These are phyloP conservation scores for Panellus pusillus DNA, from an alignment of 768 basidiomycete species.

Conservation along the genomic window DNA sequence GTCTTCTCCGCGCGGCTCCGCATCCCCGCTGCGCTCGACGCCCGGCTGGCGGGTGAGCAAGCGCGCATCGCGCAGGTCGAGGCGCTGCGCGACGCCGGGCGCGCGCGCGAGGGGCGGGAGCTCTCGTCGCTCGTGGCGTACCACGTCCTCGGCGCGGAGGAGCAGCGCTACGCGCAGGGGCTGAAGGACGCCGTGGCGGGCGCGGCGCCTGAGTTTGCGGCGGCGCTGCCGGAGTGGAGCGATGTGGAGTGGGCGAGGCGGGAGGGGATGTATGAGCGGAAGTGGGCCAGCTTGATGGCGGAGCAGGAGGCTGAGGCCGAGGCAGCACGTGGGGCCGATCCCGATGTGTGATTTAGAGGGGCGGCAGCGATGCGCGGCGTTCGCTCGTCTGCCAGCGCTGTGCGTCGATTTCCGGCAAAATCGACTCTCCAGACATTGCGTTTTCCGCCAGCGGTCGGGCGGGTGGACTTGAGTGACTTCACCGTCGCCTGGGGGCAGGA, in stretches of 20 bases:
- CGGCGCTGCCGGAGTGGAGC: slow-evolving; percentile 36
- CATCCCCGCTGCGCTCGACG: slow-evolving; percentile 35
- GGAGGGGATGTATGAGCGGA: slow-evolving; percentile 37
- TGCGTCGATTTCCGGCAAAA: slow-evolving; percentile 23
- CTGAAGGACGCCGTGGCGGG: slow-evolving; percentile 35
- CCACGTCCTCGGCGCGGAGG: slow-evolving; percentile 33
- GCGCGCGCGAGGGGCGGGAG: slow-evolving; percentile 21
- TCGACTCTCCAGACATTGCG: slow-evolving; percentile 16
- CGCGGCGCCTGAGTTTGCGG: slow-evolving; percentile 30
- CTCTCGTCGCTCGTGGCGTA: slow-evolving; percentile 38
- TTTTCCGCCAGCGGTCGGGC: slow-evolving; percentile 28
- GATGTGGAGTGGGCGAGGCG: slow-evolving; percentile 31
- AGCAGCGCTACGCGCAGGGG: slow-evolving; percentile 36
- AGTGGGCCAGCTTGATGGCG: slow-evolving; percentile 34
- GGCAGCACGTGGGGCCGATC: too few relatives aligned
- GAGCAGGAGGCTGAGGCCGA: slow-evolving; percentile 22
- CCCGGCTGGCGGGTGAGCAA: slow-evolving; percentile 37
- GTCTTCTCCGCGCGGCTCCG: slow-evolving; percentile 35
- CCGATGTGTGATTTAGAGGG: too few relatives aligned
- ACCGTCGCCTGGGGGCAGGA: slow-evolving; percentile 30
- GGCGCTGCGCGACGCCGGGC: slow-evolving; percentile 19
- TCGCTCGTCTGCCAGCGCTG: too few relatives aligned
- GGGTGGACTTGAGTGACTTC: slow-evolving; percentile 27
- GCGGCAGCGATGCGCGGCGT: too few relatives aligned
- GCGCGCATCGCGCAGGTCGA: slow-evolving; percentile 31